Evolutionary conservation across 805 yeast species (phyloP), one percentile per base, ranked within the genome.

Genomic region (Peterozyma toletana): DNA sequence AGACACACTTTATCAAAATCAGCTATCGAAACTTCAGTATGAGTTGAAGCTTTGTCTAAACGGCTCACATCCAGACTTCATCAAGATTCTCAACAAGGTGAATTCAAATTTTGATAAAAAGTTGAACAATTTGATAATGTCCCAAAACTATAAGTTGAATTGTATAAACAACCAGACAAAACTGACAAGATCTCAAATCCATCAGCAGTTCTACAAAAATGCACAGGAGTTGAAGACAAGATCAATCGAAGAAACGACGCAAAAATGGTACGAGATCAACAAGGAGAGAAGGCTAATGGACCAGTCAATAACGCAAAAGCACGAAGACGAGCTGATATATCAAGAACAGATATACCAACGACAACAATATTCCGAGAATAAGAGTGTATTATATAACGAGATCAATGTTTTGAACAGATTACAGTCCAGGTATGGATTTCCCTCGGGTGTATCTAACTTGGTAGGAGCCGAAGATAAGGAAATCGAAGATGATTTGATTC

Each of bases 61-160:
- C 49, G 96, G 96, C 11, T 77, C 88, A 16, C 99, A 93, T 62
- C 98, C 98, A 0, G 96, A 90, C 53, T 72, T 91, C 43, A 74
- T 86, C 34, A 73, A 77, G 39, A 83, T 85, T 43, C 78, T 84
- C 59, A 74, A 73, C 53, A 78, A 80, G 60, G 79, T 93, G 41
- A 85, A 83, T 46, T 75, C 77, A 37, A 80, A 83, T 51, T 80
- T 88, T 51, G 87, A 87, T 50, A 80, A 79, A 46, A 83, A 81
- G 58, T 65, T 89, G 21, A 55, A 54, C 30, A 50, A 57, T 34
- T 53, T 55, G 35, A 53, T 59, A 42, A 62, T 58, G 47, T 43
- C 60, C 30, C 80, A 79, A 48, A 71, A 73, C 50, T 89, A 88
- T 62, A 82, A 80, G 54, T 66, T 87, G 43, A 73, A 78, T 53